phyloP scores from a whole-genome alignment of 1,139 yeast genomes.

The Sugiyamaella paludigena region DNA sequence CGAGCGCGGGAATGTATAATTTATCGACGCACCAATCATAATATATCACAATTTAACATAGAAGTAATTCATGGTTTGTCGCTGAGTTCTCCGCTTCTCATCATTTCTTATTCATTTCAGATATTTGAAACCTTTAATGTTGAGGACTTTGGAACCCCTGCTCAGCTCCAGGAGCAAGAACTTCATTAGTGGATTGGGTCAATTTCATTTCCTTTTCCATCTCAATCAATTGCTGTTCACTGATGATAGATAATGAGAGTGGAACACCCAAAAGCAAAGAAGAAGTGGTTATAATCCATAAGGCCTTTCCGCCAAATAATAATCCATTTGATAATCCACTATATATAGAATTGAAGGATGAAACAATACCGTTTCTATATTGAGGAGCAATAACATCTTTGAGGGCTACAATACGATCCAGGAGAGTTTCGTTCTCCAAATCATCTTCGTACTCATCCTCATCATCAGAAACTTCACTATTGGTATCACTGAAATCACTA shows the following conservation, averaged over 20 bases:
- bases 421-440: conserved; percentile 74
- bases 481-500: conserved; percentile 36
- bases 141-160: conserved; percentile 46
- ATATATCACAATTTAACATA: too few relatives aligned
- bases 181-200: conserved; percentile 81
- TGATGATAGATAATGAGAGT: conserved; percentile 78
- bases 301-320: conserved; percentile 64
- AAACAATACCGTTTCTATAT: conserved; percentile 57
- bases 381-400: conserved; percentile 89
- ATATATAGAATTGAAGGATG: conserved; percentile 34
- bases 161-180: conserved; percentile 73
- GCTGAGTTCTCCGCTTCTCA: too few relatives aligned
- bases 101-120: too few relatives aligned
- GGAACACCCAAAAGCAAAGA: conserved; percentile 90
- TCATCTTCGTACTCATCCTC: conserved; percentile 63
- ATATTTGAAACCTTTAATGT: conserved; percentile 13
- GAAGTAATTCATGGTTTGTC: too few relatives aligned
- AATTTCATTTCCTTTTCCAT: conserved; percentile 90
- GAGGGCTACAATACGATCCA: conserved; percentile 85
- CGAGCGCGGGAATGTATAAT: too few relatives aligned
- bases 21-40: too few relatives aligned
- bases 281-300: conserved; percentile 86
- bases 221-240: conserved; percentile 91
- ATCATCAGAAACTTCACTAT: conserved; percentile 41
- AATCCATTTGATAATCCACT: conserved; percentile 41